phyloP scores from a whole-genome alignment of 73 alveolate species.

The Paramecium biaurelia region DNA sequence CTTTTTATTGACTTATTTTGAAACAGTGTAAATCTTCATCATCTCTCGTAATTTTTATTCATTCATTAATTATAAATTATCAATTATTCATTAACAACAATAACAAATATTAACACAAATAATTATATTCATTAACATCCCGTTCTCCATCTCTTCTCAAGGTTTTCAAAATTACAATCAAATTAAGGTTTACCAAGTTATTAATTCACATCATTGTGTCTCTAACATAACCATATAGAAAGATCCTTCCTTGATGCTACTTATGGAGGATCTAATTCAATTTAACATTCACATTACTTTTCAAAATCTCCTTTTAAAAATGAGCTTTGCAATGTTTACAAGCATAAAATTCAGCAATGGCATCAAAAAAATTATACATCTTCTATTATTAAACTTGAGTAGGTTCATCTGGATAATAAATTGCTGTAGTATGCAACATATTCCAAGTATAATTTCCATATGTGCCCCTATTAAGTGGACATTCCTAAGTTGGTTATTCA shows the following conservation, averaged over 20 bases:
- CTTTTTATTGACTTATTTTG: background rate
- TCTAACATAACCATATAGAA: constrained; percentile 47
- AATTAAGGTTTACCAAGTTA: constrained; percentile 23
- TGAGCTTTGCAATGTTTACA: constrained; percentile 49
- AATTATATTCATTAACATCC: constrained; percentile 48
- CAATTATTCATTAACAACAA: background rate
- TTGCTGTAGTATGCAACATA: constrained; percentile 58
- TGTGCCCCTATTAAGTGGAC: constrained; percentile 39
- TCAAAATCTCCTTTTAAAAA: constrained; percentile 20
- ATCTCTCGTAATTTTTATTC: background rate
- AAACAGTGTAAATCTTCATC: background rate
- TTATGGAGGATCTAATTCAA: constrained; percentile 51
- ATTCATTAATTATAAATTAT: background rate
- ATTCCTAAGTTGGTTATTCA: background rate
- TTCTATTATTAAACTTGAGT: constrained; percentile 48
- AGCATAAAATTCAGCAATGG: constrained; percentile 56
- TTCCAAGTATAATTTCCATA: constrained; percentile 60
- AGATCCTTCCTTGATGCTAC: constrained; percentile 26
- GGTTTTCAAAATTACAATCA: constrained; percentile 55
- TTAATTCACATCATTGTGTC: constrained; percentile 56
- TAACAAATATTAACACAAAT: background rate
- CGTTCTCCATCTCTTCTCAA: constrained; percentile 63
- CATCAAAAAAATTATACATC: constrained; percentile 47
- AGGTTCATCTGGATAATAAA: constrained; percentile 59
- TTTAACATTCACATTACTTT: background rate